Evolutionary conservation across 257 asterid species (phyloP).

Genomic region (Linderniella brevidens): DNA sequence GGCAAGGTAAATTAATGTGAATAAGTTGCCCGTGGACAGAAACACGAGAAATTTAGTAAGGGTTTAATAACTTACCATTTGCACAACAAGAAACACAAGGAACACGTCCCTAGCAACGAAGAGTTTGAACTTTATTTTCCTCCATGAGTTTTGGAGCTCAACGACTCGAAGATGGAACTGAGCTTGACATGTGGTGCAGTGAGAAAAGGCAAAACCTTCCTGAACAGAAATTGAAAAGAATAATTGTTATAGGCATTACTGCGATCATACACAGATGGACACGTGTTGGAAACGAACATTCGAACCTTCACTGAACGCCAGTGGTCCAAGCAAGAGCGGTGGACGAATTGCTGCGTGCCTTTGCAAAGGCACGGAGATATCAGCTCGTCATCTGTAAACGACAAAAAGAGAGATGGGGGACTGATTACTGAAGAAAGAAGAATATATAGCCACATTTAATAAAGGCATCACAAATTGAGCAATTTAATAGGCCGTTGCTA

Average conservation of each 20-base stretch:
- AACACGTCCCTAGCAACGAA: conserved; percentile 88
- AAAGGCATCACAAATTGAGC: background rate
- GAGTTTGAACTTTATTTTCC: conserved; percentile 79
- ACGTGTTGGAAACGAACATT: background rate
- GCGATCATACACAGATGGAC: too few relatives aligned
- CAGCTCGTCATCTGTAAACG: conserved; percentile 77
- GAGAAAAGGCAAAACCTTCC: conserved; percentile 97
- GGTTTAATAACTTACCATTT: conserved; percentile 79
- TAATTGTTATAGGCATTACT: background rate
- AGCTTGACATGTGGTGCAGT: conserved; percentile 95
- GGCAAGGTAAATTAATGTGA: too few relatives aligned
- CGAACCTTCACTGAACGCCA: conserved; percentile 93
- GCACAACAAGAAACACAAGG: conserved; percentile 75
- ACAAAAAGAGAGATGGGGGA: conserved; percentile 2
- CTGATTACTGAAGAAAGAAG: too few relatives aligned
- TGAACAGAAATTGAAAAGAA: conserved; percentile 12
- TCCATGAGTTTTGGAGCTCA: conserved; percentile 72
- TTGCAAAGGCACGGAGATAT: conserved; percentile 96
- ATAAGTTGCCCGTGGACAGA: too few relatives aligned
- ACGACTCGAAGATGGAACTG: conserved; percentile 76
- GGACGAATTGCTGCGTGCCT: conserved; percentile 83
- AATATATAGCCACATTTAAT: background rate
- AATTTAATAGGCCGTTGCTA: background rate
- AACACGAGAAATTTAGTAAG: too few relatives aligned
- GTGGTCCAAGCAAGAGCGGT: conserved; percentile 86